Evolutionary conservation across 805 yeast species (phyloP).

Genomic region (Kluyveromyces wickerhamii): DNA sequence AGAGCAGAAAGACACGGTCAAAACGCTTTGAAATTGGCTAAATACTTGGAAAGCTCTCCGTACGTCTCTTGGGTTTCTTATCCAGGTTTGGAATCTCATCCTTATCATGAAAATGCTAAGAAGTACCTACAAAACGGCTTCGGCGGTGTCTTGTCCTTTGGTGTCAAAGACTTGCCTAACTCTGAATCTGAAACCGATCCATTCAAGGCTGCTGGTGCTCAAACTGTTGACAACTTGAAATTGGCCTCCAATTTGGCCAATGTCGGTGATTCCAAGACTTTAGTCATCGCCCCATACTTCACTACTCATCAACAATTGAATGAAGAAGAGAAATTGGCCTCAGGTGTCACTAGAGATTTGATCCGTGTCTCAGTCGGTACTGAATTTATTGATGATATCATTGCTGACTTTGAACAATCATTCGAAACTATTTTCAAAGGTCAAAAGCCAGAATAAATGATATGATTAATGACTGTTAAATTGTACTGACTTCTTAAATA

Average conservation of each 20-base stretch:
- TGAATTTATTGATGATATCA: constrained; percentile 85
- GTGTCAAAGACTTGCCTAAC: constrained; percentile 57
- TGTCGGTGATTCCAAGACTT: constrained; percentile 93
- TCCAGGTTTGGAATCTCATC: constrained; percentile 76
- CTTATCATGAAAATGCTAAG: constrained; percentile 72
- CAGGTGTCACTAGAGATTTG: constrained; percentile 86
- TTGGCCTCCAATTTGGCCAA: constrained; percentile 90
- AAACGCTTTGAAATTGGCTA: constrained; percentile 75
- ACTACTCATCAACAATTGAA: constrained; percentile 91
- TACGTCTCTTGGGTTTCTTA: constrained; percentile 87
- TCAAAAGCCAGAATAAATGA: constrained; percentile 13
- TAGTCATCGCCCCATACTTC: constrained; percentile 91
- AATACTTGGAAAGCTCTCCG: constrained; percentile 61
- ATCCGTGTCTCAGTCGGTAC: constrained; percentile 88
- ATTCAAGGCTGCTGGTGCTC: constrained; percentile 71
- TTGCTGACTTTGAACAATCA: constrained; percentile 82
- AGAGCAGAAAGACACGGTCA: constrained; percentile 88
- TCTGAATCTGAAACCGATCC: constrained; percentile 45
- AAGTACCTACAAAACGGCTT: constrained; percentile 73
- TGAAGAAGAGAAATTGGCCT: constrained; percentile 68
- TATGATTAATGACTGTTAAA: too few species aligned
- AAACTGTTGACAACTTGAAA: constrained; percentile 74
- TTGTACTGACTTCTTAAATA: too few species aligned
- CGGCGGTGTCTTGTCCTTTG: constrained; percentile 86
- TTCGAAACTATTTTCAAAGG: constrained; percentile 51